phyloP scores from a whole-genome alignment of 208 protist genomes.

The Trypanosoma cruzi region DNA sequence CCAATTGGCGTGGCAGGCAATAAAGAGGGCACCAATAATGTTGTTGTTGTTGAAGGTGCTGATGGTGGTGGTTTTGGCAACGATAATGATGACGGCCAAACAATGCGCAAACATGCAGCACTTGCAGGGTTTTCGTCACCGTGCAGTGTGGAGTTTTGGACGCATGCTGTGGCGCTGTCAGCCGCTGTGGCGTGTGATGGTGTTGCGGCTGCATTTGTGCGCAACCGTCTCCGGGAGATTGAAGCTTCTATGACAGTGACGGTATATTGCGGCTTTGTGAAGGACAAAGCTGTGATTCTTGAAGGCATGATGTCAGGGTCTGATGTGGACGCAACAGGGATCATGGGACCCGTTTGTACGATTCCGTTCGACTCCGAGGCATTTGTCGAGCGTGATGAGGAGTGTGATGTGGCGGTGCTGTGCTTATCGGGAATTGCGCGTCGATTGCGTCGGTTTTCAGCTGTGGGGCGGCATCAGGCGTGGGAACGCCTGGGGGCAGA shows the following conservation, averaged over 20 bases:
- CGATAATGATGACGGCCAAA: not conserved
- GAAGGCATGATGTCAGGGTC: slow-evolving; percentile 10
- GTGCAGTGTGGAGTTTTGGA: slow-evolving; percentile 79
- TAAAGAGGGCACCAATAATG: slow-evolving; percentile 8
- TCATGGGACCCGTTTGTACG: slow-evolving; percentile 10
- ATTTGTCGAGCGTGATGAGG: slow-evolving; percentile 36
- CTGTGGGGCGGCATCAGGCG: slow-evolving; percentile 3
- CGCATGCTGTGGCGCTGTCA: slow-evolving; percentile 56
- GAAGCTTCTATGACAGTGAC: slow-evolving; percentile 11
- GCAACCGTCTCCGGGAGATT: slow-evolving; percentile 35
- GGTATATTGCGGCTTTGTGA: slow-evolving; percentile 22
- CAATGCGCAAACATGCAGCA: slow-evolving; percentile 11
- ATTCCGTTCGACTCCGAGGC: slow-evolving; percentile 14
- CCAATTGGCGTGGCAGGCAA: not conserved
- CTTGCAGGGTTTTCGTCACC: slow-evolving; percentile 45
- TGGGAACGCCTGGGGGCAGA: slow-evolving; percentile 29
- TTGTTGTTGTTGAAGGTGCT: slow-evolving; percentile 23
- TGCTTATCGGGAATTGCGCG: slow-evolving; percentile 52
- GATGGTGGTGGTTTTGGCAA: slow-evolving; percentile 4
- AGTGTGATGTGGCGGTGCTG: slow-evolving; percentile 69
- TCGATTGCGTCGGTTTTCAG: slow-evolving; percentile 8
- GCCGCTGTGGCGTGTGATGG: slow-evolving; percentile 53
- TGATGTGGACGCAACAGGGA: not conserved
- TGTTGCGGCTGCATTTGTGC: slow-evolving; percentile 56
- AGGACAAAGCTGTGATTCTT: slow-evolving; percentile 18